Evolutionary conservation across 2,329 filamentous ascomycete species (phyloP), one percentile per base, ranked within the genome.

Genomic region (Apiospora aurea): DNA sequence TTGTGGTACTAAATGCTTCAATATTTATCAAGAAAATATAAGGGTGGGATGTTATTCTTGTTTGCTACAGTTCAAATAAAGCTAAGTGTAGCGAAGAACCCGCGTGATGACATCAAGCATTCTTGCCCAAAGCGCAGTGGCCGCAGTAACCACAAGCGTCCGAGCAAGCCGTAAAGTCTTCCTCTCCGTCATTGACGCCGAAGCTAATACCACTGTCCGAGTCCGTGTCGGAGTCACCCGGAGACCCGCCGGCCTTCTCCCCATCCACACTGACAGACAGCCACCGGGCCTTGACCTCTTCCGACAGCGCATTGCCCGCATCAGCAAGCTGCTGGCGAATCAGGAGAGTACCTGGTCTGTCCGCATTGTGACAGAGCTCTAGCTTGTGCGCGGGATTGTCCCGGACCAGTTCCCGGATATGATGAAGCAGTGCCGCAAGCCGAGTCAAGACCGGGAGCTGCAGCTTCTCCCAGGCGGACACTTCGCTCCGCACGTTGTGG

Each of bases 151-250:
- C 69, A 38, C 71, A 72, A 6, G 69, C 49, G 7, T 21, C 26
- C 21, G 71, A 72, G 64, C 71, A 72, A 4, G 47, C 46, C 26
- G 71, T 72, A 21, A 69, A 69, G 49, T 72, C 71, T 18, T 70
- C 71, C 26, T 53, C 64, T 6, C 47, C 47, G 7, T 71, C 71
- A 44, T 71, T 29, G 61, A 26, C 70, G 5, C 38, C 47, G 29
- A 71, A 11, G 8, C 61, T 53, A 1, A 64, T 53, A 1, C 13
- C 26, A 26, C 70, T 67, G 24, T 44, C 47, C n/a, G 69, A 70
- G 18, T 70, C 69, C 38, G 69, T 43, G 16, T 71, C 70, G 4
- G 70, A 71, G 34, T 21, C 53, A 43, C 14, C 47, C 2, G 34
- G 24, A 11, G 34, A 18, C 14, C 21, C 44, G 8, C 43, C 43